A percentile compares a stretch with the other conserved stretches of the same genome.
phyloP scores from a whole-genome alignment of 2,329 filamentous ascomycete species.

The Colletotrichum lindemuthianum region DNA sequence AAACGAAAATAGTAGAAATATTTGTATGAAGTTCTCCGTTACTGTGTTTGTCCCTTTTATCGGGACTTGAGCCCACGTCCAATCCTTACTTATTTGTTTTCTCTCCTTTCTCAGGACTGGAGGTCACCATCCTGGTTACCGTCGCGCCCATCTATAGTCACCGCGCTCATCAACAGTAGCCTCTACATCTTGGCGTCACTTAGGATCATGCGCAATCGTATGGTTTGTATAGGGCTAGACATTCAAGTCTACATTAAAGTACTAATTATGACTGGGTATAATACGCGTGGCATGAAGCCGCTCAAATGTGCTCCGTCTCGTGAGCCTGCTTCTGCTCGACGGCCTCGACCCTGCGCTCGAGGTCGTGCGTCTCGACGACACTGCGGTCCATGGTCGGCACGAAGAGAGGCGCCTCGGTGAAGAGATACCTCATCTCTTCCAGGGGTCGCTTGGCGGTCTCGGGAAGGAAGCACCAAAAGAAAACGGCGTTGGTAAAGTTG shows the following conservation, averaged over 20 bases:
- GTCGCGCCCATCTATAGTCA: too few relatives aligned
- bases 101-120: too few relatives aligned
- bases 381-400: slow-evolving; percentile 65
- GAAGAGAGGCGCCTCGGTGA: slow-evolving; percentile 72
- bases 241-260: slow-evolving; percentile 10
- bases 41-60: too few relatives aligned
- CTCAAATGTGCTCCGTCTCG: slow-evolving; percentile 24
- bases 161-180: too few relatives aligned
- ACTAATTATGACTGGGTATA: slow-evolving; percentile 11
- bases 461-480: slow-evolving; percentile 73
- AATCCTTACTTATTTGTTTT: too few relatives aligned
- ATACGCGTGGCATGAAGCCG: not conserved
- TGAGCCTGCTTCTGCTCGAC: slow-evolving; percentile 60
- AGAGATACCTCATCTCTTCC: slow-evolving; percentile 75
- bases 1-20: too few relatives aligned
- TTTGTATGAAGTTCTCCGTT: too few relatives aligned
- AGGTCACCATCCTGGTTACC: too few relatives aligned
- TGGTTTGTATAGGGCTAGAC: slow-evolving; percentile 1
- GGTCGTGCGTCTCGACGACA: slow-evolving; percentile 54
- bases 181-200: too few relatives aligned
- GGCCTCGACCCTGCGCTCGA: slow-evolving; percentile 68
- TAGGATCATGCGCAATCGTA: not conserved
- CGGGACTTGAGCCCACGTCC: too few relatives aligned
- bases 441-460: slow-evolving; percentile 72
- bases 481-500: slow-evolving; percentile 62